Evolutionary conservation across 2,329 filamentous ascomycete species (phyloP), one percentile per base, ranked within the genome.

Genomic region (Neofusicoccum sp.): DNA sequence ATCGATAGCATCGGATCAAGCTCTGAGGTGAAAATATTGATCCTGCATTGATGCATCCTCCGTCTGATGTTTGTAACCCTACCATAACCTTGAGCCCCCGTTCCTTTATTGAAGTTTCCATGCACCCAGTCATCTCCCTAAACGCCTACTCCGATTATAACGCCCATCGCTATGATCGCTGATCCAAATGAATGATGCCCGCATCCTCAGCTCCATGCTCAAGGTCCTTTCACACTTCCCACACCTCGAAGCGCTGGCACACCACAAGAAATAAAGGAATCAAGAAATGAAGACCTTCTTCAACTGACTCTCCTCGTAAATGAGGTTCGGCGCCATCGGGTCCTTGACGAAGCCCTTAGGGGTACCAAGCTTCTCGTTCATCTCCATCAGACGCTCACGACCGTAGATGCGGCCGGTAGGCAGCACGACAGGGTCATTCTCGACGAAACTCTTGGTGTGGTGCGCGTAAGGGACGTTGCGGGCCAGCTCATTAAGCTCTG

Each of bases 251-350:
- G n/a, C n/a, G n/a, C n/a, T n/a, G n/a, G n/a, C n/a, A n/a, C n/a
- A n/a, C n/a, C n/a, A n/a, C n/a, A n/a, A n/a, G n/a, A n/a, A n/a
- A n/a, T n/a, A n/a, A n/a, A n/a, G n/a, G n/a, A 47, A 16, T 69
- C 62, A 96, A 58, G 91, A 91, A 62, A 98, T 96, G 72, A 88
- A 99, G 24, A 98, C 92, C 79, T 96, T 97, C 79, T 89, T 89
- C 62, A 95, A 78, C 60, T 85, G 80, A 1, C 81, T 80, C 58
- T 81, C 78, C 1, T 80, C 74, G 69, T 83, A 95, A 9, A 89
- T 77, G 54, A 88, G 88, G 1, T 68, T 71, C 26, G 75, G 57
- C 1, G 89, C 92, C 16, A 88, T 86, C 20, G 92, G 84, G 77
- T 98, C 93, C 72, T 89, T 89, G 12, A 96, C 82, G 69, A 82